Evolutionary conservation across 2,329 filamentous ascomycete species (phyloP).

Genomic region (Fusarium sp.): DNA sequence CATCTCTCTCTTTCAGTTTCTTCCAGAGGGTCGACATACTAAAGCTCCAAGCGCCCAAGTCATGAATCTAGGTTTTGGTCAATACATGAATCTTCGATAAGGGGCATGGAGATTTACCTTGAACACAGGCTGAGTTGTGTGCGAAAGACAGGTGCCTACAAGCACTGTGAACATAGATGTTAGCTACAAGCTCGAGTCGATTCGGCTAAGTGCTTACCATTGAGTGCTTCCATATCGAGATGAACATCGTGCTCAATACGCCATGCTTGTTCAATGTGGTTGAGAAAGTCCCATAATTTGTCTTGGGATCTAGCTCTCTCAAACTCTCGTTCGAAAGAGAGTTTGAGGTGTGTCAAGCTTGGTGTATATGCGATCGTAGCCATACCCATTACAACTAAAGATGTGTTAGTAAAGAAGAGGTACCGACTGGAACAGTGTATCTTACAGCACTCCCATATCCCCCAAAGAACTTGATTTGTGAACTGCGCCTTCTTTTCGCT

Average conservation of each 20-base stretch:
- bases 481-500: slow-evolving; percentile 7
- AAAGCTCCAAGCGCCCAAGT: slow-evolving; percentile 47
- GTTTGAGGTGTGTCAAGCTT: background rate
- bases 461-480: slow-evolving; percentile 47
- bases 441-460: slow-evolving; percentile 52
- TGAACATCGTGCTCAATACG: slow-evolving; percentile 48
- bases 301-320: slow-evolving; percentile 6
- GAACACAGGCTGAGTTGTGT: slow-evolving; percentile 43
- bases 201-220: slow-evolving; percentile 41
- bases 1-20: background rate
- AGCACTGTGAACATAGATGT: slow-evolving; percentile 41
- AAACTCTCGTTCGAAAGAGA: slow-evolving; percentile 35
- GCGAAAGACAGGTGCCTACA: slow-evolving; percentile 21
- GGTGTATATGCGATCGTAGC: slow-evolving; percentile 49
- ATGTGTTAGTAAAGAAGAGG: slow-evolving; percentile 2
- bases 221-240: slow-evolving; percentile 50
- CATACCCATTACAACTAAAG: slow-evolving; percentile 48
- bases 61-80: slow-evolving; percentile 45
- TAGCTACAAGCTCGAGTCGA: background rate
- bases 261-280: slow-evolving; percentile 7
- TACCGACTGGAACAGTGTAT: background rate
- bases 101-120: slow-evolving; percentile 38
- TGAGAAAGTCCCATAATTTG: slow-evolving; percentile 10
- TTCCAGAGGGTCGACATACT: slow-evolving; percentile 41
- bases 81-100: background rate